A percentile compares a stretch with the other conserved stretches of the same genome.
Evolutionary conservation across 176 grass and related monocot species (phyloP).

Genomic region (Tuctoria greenei): DNA sequence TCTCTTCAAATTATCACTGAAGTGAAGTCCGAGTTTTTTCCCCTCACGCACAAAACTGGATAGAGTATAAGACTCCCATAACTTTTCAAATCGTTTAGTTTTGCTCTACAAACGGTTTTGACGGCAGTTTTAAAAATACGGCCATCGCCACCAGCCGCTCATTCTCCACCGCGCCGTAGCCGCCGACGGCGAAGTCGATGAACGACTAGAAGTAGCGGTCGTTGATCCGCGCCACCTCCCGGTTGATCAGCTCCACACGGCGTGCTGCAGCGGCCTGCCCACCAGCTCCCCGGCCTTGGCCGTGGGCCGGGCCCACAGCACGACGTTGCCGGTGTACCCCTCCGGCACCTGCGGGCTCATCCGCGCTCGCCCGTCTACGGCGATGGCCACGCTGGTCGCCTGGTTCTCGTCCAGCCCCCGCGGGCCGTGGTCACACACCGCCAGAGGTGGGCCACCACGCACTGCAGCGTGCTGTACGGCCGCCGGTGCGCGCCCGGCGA

Average conservation of each 20-base stretch:
- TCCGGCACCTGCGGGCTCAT: constrained; percentile 27
- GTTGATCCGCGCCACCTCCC: constrained; percentile 24
- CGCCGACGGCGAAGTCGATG: constrained; percentile 19
- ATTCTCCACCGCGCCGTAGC: constrained; percentile 12
- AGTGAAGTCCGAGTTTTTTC: too few relatives aligned
- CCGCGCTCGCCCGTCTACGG: constrained; percentile 30
- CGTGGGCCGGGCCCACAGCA: constrained; percentile 35
- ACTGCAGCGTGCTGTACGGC: constrained; percentile 36
- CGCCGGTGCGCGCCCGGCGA: constrained; percentile 2
- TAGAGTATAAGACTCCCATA: too few relatives aligned
- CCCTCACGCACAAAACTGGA: too few relatives aligned
- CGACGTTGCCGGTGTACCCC: constrained; percentile 26
- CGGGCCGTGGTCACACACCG: constrained; percentile 30
- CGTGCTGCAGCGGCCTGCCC: constrained; percentile 15
- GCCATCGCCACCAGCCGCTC: constrained; percentile 24
- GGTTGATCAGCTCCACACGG: constrained; percentile 32
- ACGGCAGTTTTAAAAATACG: too few relatives aligned
- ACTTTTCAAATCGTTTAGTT: too few relatives aligned
- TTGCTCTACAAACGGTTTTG: too few relatives aligned
- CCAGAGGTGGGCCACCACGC: constrained; percentile 38
- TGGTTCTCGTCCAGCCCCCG: constrained; percentile 9
- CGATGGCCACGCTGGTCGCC: constrained; percentile 29
- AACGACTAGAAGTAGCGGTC: constrained; percentile 42
- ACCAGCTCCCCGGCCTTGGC: background rate
- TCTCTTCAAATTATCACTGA: too few relatives aligned